These are phyloP conservation scores for Diplocarpon rosae DNA, from an alignment of 2,329 filamentous ascomycete species.

Conservation along the genomic window DNA sequence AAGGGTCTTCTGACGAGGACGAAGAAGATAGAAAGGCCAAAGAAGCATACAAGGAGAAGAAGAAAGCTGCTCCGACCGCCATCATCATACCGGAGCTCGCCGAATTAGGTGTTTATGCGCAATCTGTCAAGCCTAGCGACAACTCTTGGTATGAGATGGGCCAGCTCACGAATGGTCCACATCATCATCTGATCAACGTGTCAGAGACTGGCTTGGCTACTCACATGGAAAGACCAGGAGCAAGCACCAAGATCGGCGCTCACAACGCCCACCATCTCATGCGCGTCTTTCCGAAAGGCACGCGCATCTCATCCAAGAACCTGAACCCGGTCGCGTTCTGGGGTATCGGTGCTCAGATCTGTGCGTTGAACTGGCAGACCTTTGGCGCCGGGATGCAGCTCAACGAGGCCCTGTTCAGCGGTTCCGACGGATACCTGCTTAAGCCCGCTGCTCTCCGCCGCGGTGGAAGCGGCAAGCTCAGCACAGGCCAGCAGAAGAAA, in stretches of 20 bases:
- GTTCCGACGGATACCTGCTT: conserved; percentile 53
- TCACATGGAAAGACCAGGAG: conserved; percentile 34
- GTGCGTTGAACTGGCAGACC: conserved; percentile 59
- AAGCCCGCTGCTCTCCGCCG: conserved; percentile 50
- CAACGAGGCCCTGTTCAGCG: conserved; percentile 56
- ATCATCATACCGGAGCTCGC: conserved; percentile 54
- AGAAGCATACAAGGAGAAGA: conserved; percentile 42
- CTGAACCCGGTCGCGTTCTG: conserved; percentile 53
- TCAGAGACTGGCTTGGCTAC: conserved; percentile 48
- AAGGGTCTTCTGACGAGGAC: conserved; percentile 32
- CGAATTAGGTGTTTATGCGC: conserved; percentile 56
- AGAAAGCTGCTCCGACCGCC: conserved; percentile 35
- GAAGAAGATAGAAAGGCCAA: conserved; percentile 37
- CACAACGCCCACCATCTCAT: conserved; percentile 59
- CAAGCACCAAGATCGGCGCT: conserved; percentile 37
- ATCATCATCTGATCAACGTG: conserved; percentile 58
- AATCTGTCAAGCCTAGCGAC: conserved; percentile 56
- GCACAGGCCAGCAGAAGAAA: conserved; percentile 34
- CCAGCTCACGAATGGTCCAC: conserved; percentile 37
- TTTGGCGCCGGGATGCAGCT: conserved; percentile 56
- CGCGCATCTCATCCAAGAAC: conserved; percentile 55
- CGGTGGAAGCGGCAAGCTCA: conserved; percentile 41
- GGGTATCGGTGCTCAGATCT: conserved; percentile 57
- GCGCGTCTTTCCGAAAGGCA: conserved; percentile 60
- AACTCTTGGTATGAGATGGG: conserved; percentile 51